Evolutionary conservation across 345 rosid genomes (phyloP).

Genomic region (Lepidium africanum): DNA sequence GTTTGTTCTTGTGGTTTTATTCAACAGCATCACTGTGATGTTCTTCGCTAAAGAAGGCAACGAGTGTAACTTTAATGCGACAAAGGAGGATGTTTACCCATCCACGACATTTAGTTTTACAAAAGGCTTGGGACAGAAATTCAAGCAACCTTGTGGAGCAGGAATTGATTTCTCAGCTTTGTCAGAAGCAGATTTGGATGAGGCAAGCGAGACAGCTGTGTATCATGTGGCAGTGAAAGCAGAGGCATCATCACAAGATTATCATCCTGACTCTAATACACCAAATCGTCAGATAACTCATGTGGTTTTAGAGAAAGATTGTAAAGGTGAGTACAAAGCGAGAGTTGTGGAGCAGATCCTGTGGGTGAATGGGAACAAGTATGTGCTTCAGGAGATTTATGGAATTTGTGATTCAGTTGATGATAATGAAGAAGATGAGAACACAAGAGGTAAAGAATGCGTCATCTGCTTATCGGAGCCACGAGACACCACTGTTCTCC

Average conservation of each 20-base stretch:
- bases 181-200: conserved; percentile 43
- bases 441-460: conserved; percentile 73
- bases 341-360: conserved; percentile 64
- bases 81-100: conserved; percentile 43
- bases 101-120: conserved; percentile 43
- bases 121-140: conserved; percentile 66
- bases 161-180: conserved; percentile 64
- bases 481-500: conserved; percentile 72
- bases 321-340: conserved; percentile 42
- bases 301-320: conserved; percentile 55
- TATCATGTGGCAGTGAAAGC: conserved; percentile 77
- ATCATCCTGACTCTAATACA: conserved; percentile 20
- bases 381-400: conserved; percentile 81
- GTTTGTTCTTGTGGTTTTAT: neutral
- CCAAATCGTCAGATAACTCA: conserved; percentile 54
- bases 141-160: conserved; percentile 59
- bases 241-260: conserved; percentile 48
- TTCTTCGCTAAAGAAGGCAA: conserved; percentile 74
- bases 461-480: conserved; percentile 84
- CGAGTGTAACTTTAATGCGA: conserved; percentile 46
- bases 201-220: conserved; percentile 35
- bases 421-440: conserved; percentile 39
- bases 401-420: conserved; percentile 73
- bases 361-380: conserved; percentile 55
- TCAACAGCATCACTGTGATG: conserved; percentile 52